Base-by-base conservation (phyloP, 2,329 filamentous ascomycete species). In the Colletotrichum sp. region DNA sequence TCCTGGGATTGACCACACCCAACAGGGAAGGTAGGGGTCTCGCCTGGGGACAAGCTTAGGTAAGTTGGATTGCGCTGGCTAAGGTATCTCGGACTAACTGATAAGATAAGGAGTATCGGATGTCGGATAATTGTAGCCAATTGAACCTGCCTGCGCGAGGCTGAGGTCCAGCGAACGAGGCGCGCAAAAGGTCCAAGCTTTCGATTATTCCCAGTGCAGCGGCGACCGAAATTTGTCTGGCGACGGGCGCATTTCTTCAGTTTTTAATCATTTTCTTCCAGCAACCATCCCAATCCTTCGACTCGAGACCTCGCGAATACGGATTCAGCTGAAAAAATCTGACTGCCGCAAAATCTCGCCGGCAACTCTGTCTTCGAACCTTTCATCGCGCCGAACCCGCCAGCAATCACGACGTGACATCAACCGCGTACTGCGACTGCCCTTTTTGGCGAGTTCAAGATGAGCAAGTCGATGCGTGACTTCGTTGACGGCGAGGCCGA, bases 401-500 rank as follows among this genome's bases (percentile, higher is more conserved):
- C 24, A 52, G 36, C 34, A 32, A 74, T 32, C 26, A 64, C 49
- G 49, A 65, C 64, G 64, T 69, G 59, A 55, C 49, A 32, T 74
- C 28, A 28, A 52, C 9, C 44, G 63, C 64, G 64, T 49, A 34
- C 64, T n/a, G 34, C 74, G 57, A 52, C 64, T 24, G 64, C 44
- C n/a, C 30, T 26, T 30, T 12, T 24, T n/a, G 26, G 49, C 65
- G n/a, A 74, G 49, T 52, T 39, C 34, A 74, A 49, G 26, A 94
- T 93, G 92, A 93, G 90, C 83, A 88, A 84, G 82, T 88, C 85
- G 65, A 93, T 95, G 91, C 91, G 91, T 84, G 93, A 96, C 83
- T 88, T 98, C 82, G 93, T 99, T 82, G 93, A 96, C 80, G 93
- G 93, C 78, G 94, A 96, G 87, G 97, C 96, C 80, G 93, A 98